Percentiles rank a stretch among this genome's conserved stretches.
Conservation (phyloP, 129 eudicot species). For the carrot (Daucus carota) region DH1_v3.0 NC_030382.2:44490501-44491000, state of each 20-base stretch:
- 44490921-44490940: slow-evolving; percentile 28
- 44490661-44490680: neutral
- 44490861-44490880: slow-evolving; percentile 31
- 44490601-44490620: neutral
- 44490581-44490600: too few species aligned
- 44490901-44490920: slow-evolving; percentile 82
- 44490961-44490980: slow-evolving; percentile 38
- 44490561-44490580: neutral
- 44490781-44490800: neutral
- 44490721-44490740: neutral
- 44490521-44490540: too few species aligned
- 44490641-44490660: too few species aligned
- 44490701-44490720: neutral
- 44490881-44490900: slow-evolving; percentile 68
- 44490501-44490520: too few species aligned
- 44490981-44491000: slow-evolving; percentile 62
- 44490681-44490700: too few species aligned
- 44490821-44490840: neutral
- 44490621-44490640: neutral
- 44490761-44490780: neutral
- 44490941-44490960: slow-evolving; percentile 39
- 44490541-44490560: too few species aligned
- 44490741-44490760: neutral
- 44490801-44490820: neutral
- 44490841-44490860: neutral